These are phyloP conservation scores for Cryptosporidium baileyi DNA, from an alignment of 169 alveolate genomes.

Conservation along the genomic window DNA sequence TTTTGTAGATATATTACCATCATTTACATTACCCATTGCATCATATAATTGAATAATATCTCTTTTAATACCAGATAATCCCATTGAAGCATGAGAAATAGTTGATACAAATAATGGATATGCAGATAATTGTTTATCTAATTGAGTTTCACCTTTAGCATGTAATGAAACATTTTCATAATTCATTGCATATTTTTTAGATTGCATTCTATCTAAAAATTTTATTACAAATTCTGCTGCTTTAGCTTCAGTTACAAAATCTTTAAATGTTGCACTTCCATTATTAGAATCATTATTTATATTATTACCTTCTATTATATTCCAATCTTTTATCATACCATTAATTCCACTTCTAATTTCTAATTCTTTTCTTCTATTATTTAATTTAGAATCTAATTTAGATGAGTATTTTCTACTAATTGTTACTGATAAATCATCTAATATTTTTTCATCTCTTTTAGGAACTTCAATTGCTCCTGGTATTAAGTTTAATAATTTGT, in stretches of 20 bases:
- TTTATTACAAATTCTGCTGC: conserved; percentile 60
- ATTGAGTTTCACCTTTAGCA: conserved; percentile 49
- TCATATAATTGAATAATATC: conserved; percentile 6
- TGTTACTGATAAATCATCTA: neutral
- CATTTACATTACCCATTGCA: neutral
- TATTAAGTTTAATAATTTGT: neutral
- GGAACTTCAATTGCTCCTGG: conserved; percentile 68
- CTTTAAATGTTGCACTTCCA: conserved; percentile 3
- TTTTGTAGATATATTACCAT: neutral
- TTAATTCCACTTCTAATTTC: conserved; percentile 28
- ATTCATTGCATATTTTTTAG: conserved; percentile 59
- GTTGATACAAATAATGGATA: conserved; percentile 53
- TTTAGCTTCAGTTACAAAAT: conserved; percentile 60
- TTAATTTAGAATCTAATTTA: neutral
- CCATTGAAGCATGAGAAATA: conserved; percentile 34
- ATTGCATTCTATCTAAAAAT: conserved; percentile 62
- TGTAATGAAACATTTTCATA: conserved; percentile 43
- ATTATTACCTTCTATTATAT: conserved; percentile 1
- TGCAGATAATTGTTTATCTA: conserved; percentile 43
- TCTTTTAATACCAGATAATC: conserved; percentile 5
- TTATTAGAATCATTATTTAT: neutral
- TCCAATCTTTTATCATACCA: conserved; percentile 34
- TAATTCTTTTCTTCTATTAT: conserved; percentile 14
- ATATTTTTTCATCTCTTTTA: neutral
- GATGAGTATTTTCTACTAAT: conserved; percentile 53